These are phyloP conservation scores for Casuarina glauca DNA, from an alignment of 306 rosid species.

Conservation along the genomic window DNA sequence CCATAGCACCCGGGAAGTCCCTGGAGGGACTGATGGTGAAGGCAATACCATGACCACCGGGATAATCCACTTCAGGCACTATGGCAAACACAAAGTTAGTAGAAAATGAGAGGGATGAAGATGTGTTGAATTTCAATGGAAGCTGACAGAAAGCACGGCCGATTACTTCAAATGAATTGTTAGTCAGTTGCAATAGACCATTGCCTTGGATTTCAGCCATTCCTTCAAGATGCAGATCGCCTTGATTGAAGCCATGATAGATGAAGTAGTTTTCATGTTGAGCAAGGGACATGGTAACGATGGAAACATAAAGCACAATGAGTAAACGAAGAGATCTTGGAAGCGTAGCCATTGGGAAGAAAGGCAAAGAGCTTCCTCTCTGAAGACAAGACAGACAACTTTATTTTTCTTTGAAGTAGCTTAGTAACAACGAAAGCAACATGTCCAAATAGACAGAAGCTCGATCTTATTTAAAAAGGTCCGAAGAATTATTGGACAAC, in stretches of 20 bases:
- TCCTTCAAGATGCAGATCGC: not conserved
- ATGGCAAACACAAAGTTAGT: not conserved
- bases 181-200: not conserved
- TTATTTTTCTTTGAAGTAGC: too few species aligned
- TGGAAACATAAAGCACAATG: not conserved
- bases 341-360: not conserved
- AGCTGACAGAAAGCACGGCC: not conserved
- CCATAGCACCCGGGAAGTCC: constrained; percentile 15
- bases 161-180: not conserved
- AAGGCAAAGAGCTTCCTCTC: not conserved
- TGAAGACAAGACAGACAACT: too few species aligned
- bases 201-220: not conserved
- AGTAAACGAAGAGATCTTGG: not conserved
- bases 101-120: not conserved
- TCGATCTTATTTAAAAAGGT: too few species aligned
- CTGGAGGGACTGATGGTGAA: constrained; percentile 30
- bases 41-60: constrained; percentile 28
- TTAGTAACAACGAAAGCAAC: too few species aligned
- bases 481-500: too few species aligned
- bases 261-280: constrained; percentile 5
- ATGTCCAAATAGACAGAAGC: too few species aligned
- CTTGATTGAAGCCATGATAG: not conserved
- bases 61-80: not conserved
- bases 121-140: not conserved
- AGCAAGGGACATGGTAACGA: not conserved